Conservation (phyloP, 306 rosid species). For the Vigna reflexopilosa region DNA sequence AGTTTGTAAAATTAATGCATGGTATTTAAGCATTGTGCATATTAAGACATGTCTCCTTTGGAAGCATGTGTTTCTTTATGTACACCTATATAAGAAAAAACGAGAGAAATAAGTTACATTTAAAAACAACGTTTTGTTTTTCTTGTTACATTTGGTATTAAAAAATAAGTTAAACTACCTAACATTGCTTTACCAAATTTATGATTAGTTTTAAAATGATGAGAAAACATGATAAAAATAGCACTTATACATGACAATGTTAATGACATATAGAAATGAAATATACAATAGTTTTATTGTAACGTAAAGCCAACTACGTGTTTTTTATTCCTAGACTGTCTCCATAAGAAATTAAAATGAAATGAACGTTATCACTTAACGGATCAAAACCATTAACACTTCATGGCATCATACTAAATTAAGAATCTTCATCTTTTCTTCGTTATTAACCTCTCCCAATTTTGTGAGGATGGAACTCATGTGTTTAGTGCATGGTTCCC, state of each 20-base stretch:
- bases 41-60: too few species aligned
- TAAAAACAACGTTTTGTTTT: too few species aligned
- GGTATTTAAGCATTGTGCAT: too few species aligned
- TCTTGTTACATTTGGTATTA: too few species aligned
- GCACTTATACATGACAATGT: neutral
- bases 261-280: neutral
- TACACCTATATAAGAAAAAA: too few species aligned
- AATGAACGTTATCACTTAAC: neutral
- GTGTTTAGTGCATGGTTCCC: neutral
- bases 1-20: too few species aligned
- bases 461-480: neutral
- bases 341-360: neutral
- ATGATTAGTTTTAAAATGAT: too few species aligned
- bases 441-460: neutral
- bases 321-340: neutral
- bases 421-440: neutral
- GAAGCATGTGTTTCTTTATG: too few species aligned
- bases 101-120: too few species aligned
- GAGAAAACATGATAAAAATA: neutral
- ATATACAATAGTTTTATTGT: neutral
- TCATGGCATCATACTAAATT: constrained; percentile 15
- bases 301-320: constrained; percentile 7
- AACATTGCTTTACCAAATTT: too few species aligned
- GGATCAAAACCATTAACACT: neutral
- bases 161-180: too few species aligned